Evolutionary conservation across 2,329 filamentous ascomycete genomes (phyloP), one percentile per base, ranked within the genome.

Genomic region (Chrysosphaeria jannelii): DNA sequence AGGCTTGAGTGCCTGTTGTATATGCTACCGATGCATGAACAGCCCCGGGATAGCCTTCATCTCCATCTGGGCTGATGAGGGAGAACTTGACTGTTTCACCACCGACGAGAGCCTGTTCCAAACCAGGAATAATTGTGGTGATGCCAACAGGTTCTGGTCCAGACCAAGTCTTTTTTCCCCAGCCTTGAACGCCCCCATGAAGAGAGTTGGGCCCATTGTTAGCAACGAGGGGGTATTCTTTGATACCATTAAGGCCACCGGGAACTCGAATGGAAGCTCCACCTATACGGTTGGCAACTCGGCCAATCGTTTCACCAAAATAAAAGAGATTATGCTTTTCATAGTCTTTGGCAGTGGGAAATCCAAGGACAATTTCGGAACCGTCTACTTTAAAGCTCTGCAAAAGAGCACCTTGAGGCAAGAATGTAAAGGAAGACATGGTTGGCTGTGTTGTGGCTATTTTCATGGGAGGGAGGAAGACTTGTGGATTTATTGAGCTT

Each of bases 291-390:
- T 93, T 93, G 29, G 78, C 62, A 11, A 66, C 51, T 25, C 64
- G 72, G 26, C 85, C 85, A 40, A 93, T 90, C 21, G 76, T 93
- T 42, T 81, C 79, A 31, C 85, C 81, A 39, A 90, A 93, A 50
- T 65, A 79, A 2, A 74, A 65, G 8, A 45, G 49, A 47, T 85
- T 81, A 51, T 79, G 50, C 34, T 60, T 47, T 32, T 57, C 57
- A 48, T 91, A 91, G 29, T 67, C 59, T 21, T 70, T 61, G 25
- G 70, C 58, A 9, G 56, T 64, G 10, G 71, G 60, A 47, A 91
- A 91, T 25, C 68, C 66, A 34, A 85, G 71, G 12, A 91, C 79
- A 33, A 97, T 85, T 48, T 91, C 85, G 39, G 60, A 50, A 31
- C 63, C 69, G 28, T 57, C 69, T 34, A 93, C 58, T 22, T 53